Base-by-base conservation (phyloP, 192 early-diverging fungal species). In the Mortierella antarctica region DNA sequence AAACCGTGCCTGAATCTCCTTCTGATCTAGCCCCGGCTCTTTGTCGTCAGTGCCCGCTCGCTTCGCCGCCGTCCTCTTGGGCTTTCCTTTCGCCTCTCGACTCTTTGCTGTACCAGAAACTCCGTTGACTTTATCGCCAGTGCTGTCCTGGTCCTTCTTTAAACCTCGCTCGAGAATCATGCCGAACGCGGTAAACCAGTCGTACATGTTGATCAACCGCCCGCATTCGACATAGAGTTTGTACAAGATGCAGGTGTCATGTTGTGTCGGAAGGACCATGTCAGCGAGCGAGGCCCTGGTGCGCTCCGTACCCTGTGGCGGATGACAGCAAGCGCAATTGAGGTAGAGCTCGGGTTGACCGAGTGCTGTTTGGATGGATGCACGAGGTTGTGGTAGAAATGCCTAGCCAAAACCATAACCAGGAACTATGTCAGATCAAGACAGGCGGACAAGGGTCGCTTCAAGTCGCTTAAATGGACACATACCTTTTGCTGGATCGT, bases 161-260 rank as follows among this genome's bases (percentile, higher is more conserved):
- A 87, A 79, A 57, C 92, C 90, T 57, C 86, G 85, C 70, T 93
- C 90, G 40, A 97, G 73, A 23, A 96, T 87, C n/a, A 88, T 88
- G 13, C 89, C 84, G 85, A 99, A 99, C 10, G 93, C 92, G 50
- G 89, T 84, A 70, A 91, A 96, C 93, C 94, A 95, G 80, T 99
- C 97, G 73, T 92, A 94, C 51, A 98, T 78, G 73, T 99, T 98
- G 82, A 99, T 97, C 87, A 98, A 83, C 65, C 93, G 88, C 5
- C 96, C 96, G 78, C 94, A 98, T 66, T 98, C 96, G 7, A 93
- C 85, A 83, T 98, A 95, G 13, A 98, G 86, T 54, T 92, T 90
- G 75, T 99, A 99, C 8, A 94, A 82, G 48, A 98, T 94, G 83
- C 91, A 93, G 0, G 92, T 95, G 79, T 99, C 98, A 57, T 94